Evolutionary conservation across 208 protist genomes (phyloP).

Genomic region (Acanthamoeba lenticulata): DNA sequence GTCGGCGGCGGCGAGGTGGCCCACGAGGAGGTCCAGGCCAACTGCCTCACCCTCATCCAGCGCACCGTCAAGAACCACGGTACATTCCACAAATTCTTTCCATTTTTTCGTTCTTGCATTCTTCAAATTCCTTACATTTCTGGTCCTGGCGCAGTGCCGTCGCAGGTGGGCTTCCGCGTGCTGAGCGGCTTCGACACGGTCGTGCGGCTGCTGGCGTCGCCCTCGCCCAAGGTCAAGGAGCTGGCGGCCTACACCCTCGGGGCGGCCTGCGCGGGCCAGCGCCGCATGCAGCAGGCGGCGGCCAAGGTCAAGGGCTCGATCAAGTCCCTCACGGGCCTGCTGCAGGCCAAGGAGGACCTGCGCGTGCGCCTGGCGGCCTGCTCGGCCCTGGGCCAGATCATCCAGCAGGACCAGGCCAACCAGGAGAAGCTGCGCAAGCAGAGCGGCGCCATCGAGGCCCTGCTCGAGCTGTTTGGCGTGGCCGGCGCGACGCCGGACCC

Average conservation of each 20-base stretch:
- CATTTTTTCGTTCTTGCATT: not conserved
- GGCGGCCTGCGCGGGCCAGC: not conserved
- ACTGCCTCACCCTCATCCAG: slow-evolving; percentile 37
- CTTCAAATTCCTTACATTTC: not conserved
- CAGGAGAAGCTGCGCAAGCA: slow-evolving; percentile 40
- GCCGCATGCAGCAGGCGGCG: slow-evolving; percentile 38
- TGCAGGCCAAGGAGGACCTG: slow-evolving; percentile 3
- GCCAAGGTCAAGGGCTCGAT: slow-evolving; percentile 15
- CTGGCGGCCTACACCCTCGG: slow-evolving; percentile 13
- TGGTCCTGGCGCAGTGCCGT: not conserved
- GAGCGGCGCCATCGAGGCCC: not conserved
- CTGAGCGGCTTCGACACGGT: slow-evolving; percentile 19
- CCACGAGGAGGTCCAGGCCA: slow-evolving; percentile 12
- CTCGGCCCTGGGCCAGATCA: slow-evolving; percentile 9
- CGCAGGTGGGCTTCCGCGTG: slow-evolving; percentile 38
- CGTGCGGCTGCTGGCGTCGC: not conserved
- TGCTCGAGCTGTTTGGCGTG: not conserved
- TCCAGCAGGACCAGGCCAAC: slow-evolving; percentile 40
- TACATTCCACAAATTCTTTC: not conserved
- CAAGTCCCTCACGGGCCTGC: not conserved
- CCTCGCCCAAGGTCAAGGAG: slow-evolving; percentile 25
- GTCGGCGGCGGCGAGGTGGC: slow-evolving; percentile 21
- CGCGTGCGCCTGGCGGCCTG: not conserved
- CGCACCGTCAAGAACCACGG: slow-evolving; percentile 28
- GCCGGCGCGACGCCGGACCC: not conserved